These are phyloP conservation scores for Kodamaea anthophila DNA, from an alignment of 1,139 yeast species.

Conservation along the genomic window DNA sequence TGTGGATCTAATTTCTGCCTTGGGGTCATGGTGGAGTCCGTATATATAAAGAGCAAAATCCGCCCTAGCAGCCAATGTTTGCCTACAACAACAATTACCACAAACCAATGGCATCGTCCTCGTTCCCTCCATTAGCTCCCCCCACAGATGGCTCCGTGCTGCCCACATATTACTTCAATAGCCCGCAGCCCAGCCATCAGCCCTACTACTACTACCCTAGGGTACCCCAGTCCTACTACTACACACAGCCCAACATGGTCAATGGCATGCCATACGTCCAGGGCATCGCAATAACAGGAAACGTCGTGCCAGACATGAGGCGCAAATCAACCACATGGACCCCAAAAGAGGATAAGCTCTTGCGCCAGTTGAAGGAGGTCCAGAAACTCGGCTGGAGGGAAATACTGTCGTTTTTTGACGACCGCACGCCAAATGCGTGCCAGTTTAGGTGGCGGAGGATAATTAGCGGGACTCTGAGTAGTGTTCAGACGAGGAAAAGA, in stretches of 20 bases:
- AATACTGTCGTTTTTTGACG: slow-evolving; percentile 36
- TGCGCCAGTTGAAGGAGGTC: slow-evolving; percentile 33
- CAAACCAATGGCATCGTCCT: slow-evolving; percentile 2
- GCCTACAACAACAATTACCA: slow-evolving; percentile 5
- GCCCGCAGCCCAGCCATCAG: slow-evolving; percentile 4
- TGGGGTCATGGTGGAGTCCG: slow-evolving; percentile 1
- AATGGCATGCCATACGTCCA: slow-evolving; percentile 5
- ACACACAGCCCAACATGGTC: slow-evolving; percentile 2
- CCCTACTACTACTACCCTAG: slow-evolving; percentile 6
- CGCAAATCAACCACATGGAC: slow-evolving; percentile 34
- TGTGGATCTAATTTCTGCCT: slow-evolving; percentile 4
- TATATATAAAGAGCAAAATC: too few species aligned
- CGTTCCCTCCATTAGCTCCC: slow-evolving; percentile 2
- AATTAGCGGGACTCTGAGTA: slow-evolving; percentile 22
- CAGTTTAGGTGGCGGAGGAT: slow-evolving; percentile 45
- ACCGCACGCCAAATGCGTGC: slow-evolving; percentile 43
- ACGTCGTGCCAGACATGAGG: slow-evolving; percentile 6
- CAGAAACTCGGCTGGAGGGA: slow-evolving; percentile 45
- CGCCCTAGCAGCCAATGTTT: too few species aligned
- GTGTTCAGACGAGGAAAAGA: slow-evolving; percentile 12
- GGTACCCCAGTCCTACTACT: slow-evolving; percentile 4
- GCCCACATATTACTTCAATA: slow-evolving; percentile 6
- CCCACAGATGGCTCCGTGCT: slow-evolving; percentile 2
- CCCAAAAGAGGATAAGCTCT: slow-evolving; percentile 32
- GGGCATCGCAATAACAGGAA: slow-evolving; percentile 4